Conservation (phyloP, 2,329 filamentous ascomycete genomes). For the Helotiales sp. region DNA sequence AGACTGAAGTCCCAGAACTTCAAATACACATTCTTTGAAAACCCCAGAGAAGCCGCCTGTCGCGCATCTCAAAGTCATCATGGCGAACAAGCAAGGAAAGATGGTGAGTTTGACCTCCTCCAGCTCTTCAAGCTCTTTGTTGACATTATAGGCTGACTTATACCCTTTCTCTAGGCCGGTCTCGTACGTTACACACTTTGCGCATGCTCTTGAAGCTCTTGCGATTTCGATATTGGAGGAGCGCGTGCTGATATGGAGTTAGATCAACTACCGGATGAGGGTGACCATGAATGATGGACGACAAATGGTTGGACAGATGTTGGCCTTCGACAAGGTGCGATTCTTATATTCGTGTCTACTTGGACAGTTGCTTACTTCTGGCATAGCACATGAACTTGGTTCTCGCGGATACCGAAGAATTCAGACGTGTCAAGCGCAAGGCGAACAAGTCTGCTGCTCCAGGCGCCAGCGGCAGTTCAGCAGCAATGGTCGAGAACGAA, state of each 20-base stretch:
- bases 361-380: constrained; percentile 27
- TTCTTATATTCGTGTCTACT: neutral
- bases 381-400: constrained; percentile 97
- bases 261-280: constrained; percentile 99
- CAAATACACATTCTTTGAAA: constrained; percentile 44
- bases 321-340: constrained; percentile 93
- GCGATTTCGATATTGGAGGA: constrained; percentile 11
- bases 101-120: constrained; percentile 75
- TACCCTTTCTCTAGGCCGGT: constrained; percentile 63
- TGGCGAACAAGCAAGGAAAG: constrained; percentile 97
- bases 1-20: constrained; percentile 43
- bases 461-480: constrained; percentile 60
- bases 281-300: constrained; percentile 93
- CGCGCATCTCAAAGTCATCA: constrained; percentile 53
- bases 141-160: constrained; percentile 65
- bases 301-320: constrained; percentile 97
- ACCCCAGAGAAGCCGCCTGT: constrained; percentile 43
- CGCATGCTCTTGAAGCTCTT: constrained; percentile 44
- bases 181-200: constrained; percentile 61
- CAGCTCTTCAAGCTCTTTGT: constrained; percentile 51
- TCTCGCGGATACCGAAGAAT: constrained; percentile 97
- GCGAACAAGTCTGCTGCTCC: constrained; percentile 67
- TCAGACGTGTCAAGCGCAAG: constrained; percentile 87
- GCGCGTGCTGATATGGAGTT: constrained; percentile 31
- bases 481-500: constrained; percentile 81